Evolutionary conservation across 768 basidiomycete species (phyloP), one percentile per base, ranked within the genome.

Genomic region (Suillus decipiens): DNA sequence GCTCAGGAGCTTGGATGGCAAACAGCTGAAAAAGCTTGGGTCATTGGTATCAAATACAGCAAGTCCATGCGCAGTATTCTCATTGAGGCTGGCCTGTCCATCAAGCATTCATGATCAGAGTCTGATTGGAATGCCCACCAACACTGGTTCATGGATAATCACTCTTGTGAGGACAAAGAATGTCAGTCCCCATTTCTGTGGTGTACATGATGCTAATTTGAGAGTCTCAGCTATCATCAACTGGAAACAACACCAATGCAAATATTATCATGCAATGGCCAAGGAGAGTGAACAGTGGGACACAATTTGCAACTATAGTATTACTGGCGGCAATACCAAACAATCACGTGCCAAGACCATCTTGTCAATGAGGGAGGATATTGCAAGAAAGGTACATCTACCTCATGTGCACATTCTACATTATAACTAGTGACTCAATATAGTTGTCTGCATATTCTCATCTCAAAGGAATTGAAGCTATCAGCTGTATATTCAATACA

Each of bases 301-400:
- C 42, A 43, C 10, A 0, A 43, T 43, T 43, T 3, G 2, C 42
- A 43, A 43, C 42, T 43, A 43, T 1, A 43, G 10, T 1, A 3
- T 43, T 43, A 43, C 42, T 43, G 42, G 42, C 3, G 9, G 19
- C 42, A 43, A 43, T 43, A 43, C 42, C 43, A 45, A 45, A 10
- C 43, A 45, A 45, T 45, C n/a, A 45, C 22, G 11, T 4, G 22
- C 45, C n/a, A 47, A 47, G 45, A 47, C 45, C 45, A 47, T 47
- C 3, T 47, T 47, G 45, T 47, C 45, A 47, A 47, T 47, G 45
- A 47, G 45, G 45, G 45, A 22, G 45, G 45, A 47, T n/a, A 47
- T 47, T n/a, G 45, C 45, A 47, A 47, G 45, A 47, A 47, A 47
- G 45, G 45, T 47, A 47, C 43, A 45, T 45, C 43, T 45, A 45